These are phyloP conservation scores for Fusarium camptoceras DNA, from an alignment of 2,329 filamentous ascomycete genomes.

Conservation along the genomic window DNA sequence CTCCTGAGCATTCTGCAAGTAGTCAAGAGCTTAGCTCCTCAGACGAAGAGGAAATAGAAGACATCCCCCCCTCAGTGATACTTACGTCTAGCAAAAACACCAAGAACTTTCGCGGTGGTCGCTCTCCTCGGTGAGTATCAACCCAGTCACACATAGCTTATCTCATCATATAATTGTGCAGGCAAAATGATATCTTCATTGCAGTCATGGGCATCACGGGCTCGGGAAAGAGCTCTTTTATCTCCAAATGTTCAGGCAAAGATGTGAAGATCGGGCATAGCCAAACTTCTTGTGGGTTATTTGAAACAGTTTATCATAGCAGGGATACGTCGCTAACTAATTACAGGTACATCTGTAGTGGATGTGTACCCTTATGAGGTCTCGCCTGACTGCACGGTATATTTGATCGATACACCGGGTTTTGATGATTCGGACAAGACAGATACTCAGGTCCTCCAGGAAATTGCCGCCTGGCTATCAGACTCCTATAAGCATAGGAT, in stretches of 20 bases:
- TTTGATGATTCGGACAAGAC: conserved; percentile 56
- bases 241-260: background rate
- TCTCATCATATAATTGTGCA: background rate
- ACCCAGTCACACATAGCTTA: background rate
- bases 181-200: conserved; percentile 14
- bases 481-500: conserved; percentile 38
- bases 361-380: conserved; percentile 18
- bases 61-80: too few species aligned
- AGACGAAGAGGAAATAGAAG: too few species aligned
- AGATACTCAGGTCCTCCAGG: conserved; percentile 55
- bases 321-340: background rate
- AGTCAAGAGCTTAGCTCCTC: too few species aligned
- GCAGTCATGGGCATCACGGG: conserved; percentile 27
- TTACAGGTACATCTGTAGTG: conserved; percentile 13
- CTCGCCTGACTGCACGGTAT: conserved; percentile 3
- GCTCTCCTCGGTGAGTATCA: background rate
- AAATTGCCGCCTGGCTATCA: conserved; percentile 52
- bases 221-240: conserved; percentile 28
- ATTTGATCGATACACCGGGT: conserved; percentile 58
- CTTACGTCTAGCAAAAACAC: too few species aligned
- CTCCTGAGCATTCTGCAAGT: too few species aligned
- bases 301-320: background rate
- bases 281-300: conserved; percentile 5
- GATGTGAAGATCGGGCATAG: background rate
- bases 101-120: conserved; percentile 7